Percentiles rank a stretch among this genome's conserved stretches.
Conservation (phyloP, 352 stramenopile species). For the Discostella stelligera region DNA sequence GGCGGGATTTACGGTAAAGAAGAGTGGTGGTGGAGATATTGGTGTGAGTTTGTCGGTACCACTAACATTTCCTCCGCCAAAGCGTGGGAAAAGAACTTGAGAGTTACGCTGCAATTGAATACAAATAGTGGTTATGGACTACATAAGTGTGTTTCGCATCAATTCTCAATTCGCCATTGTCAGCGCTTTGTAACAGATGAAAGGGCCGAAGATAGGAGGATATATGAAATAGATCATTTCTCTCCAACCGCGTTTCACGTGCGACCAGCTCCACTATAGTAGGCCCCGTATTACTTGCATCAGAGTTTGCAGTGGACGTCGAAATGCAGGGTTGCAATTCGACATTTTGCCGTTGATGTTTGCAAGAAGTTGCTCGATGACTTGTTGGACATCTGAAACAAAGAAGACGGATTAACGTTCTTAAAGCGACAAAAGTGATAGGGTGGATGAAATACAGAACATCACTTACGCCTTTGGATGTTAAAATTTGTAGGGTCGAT, state of each 20-base stretch:
- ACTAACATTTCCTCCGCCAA: slow-evolving; percentile 72
- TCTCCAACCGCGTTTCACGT: background rate
- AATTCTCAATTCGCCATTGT: background rate
- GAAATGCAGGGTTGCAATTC: slow-evolving; percentile 58
- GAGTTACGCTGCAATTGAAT: too few species aligned
- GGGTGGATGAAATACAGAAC: slow-evolving; percentile 9
- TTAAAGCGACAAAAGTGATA: background rate
- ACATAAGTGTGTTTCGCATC: too few species aligned
- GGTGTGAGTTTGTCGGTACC: slow-evolving; percentile 60
- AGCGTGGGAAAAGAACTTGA: slow-evolving; percentile 42
- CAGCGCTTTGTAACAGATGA: background rate
- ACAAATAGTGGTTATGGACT: too few species aligned
- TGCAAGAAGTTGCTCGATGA: slow-evolving; percentile 68
- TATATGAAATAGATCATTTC: background rate
- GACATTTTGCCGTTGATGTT: slow-evolving; percentile 74
- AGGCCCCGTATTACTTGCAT: slow-evolving; percentile 76
- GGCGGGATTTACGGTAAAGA: slow-evolving; percentile 69
- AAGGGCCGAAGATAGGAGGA: background rate
- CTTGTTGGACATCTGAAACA: slow-evolving; percentile 48
- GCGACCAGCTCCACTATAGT: slow-evolving; percentile 13
- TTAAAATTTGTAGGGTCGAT: slow-evolving; percentile 70
- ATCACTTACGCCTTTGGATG: slow-evolving; percentile 57
- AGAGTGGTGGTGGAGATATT: slow-evolving; percentile 25
- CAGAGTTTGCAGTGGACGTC: slow-evolving; percentile 72
- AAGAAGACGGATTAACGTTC: background rate